Evolutionary conservation across 2,329 filamentous ascomycete species (phyloP).

Genomic region (Uncinocarpus reesii): DNA sequence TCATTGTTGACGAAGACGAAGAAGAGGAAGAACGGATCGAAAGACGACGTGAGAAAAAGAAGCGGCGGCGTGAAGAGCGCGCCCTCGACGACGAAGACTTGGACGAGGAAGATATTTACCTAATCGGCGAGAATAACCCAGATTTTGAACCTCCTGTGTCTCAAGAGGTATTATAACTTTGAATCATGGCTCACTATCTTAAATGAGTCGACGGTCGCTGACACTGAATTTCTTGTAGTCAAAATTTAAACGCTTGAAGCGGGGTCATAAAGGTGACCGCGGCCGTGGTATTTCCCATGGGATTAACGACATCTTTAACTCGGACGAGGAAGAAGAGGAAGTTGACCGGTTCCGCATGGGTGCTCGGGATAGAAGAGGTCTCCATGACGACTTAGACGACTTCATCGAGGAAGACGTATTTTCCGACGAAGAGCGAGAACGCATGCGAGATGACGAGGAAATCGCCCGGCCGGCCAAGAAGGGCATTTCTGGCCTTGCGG

Average conservation of each 20-base stretch:
- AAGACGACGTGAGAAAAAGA: conserved; percentile 57
- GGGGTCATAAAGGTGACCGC: conserved; percentile 65
- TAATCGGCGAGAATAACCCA: conserved; percentile 75
- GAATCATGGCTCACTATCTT: not conserved
- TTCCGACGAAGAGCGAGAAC: conserved; percentile 68
- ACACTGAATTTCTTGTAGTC: conserved; percentile 31
- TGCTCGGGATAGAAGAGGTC: conserved; percentile 45
- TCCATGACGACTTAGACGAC: conserved; percentile 75
- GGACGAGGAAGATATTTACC: conserved; percentile 89
- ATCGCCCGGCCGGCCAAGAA: conserved; percentile 70
- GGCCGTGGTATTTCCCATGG: conserved; percentile 54
- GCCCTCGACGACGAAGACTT: conserved; percentile 74
- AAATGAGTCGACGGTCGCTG: conserved; percentile 3
- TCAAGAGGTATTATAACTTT: conserved; percentile 50
- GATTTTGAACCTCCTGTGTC: conserved; percentile 57
- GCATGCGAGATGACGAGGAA: conserved; percentile 73
- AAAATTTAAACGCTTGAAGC: conserved; percentile 94
- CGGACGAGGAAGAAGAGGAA: conserved; percentile 71
- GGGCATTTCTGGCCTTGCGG: conserved; percentile 54
- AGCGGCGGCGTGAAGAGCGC: conserved; percentile 64
- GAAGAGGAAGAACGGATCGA: conserved; percentile 59
- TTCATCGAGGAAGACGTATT: conserved; percentile 97
- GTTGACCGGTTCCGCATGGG: conserved; percentile 39
- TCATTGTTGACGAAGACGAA: conserved; percentile 89
- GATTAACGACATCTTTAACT: conserved; percentile 87